These are phyloP conservation scores for Penicillium simplicissimum DNA, from an alignment of 495 filamentous ascomycete genomes.

Conservation along the genomic window DNA sequence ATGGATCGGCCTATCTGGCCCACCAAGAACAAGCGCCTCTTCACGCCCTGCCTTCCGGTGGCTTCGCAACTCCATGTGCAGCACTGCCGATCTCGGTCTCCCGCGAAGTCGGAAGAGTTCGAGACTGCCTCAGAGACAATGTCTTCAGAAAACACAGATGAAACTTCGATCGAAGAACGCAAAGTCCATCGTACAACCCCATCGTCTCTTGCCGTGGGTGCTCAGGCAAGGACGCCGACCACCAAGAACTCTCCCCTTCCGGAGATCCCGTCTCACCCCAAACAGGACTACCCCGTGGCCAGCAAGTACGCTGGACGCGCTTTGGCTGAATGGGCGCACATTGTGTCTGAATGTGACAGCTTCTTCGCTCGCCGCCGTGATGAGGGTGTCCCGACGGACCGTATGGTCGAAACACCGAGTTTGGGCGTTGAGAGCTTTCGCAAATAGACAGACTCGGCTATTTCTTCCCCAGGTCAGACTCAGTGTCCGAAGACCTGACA, in stretches of 20 bases:
- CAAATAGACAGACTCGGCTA: slow-evolving; percentile 33
- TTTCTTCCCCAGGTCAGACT: neutral
- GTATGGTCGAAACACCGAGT: slow-evolving; percentile 81
- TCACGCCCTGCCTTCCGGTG: slow-evolving; percentile 73
- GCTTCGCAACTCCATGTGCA: slow-evolving; percentile 57
- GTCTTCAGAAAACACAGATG: slow-evolving; percentile 22
- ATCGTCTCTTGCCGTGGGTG: slow-evolving; percentile 11
- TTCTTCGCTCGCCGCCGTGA: slow-evolving; percentile 85
- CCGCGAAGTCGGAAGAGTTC: slow-evolving; percentile 26
- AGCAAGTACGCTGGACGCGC: slow-evolving; percentile 83
- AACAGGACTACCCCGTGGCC: slow-evolving; percentile 35
- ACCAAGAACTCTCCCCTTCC: slow-evolving; percentile 28
- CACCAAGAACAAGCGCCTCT: slow-evolving; percentile 61
- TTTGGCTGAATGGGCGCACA: slow-evolving; percentile 84
- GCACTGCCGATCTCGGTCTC: slow-evolving; percentile 35
- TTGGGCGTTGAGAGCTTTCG: slow-evolving; percentile 85
- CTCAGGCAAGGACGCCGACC: slow-evolving; percentile 14
- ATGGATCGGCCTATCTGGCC: slow-evolving; percentile 56
- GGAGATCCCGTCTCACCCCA: slow-evolving; percentile 21
- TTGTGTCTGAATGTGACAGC: slow-evolving; percentile 85
- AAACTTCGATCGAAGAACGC: slow-evolving; percentile 11
- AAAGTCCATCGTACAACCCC: slow-evolving; percentile 4
- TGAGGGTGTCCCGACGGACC: slow-evolving; percentile 77
- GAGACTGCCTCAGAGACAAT: slow-evolving; percentile 31
- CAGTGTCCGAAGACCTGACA: neutral